These are phyloP conservation scores for Salix udensis DNA, from an alignment of 345 rosid species.

Conservation along the genomic window DNA sequence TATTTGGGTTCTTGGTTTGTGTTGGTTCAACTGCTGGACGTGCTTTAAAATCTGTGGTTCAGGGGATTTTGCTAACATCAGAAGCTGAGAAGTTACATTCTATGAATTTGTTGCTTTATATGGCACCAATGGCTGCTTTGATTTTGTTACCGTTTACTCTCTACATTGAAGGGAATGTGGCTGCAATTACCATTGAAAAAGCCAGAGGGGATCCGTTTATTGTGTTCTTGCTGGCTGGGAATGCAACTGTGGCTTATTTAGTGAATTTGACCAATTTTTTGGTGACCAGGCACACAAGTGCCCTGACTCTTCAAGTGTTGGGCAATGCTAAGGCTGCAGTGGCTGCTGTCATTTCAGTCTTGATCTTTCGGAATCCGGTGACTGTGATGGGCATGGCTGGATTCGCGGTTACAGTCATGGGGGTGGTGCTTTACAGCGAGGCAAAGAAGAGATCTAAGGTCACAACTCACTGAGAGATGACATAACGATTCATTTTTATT, in stretches of 20 bases:
- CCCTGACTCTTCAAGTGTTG: slow-evolving; percentile 89
- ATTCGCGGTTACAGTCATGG: slow-evolving; percentile 85
- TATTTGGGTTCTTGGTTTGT: slow-evolving; percentile 89
- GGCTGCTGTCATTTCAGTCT: slow-evolving; percentile 89
- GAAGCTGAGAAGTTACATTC: slow-evolving; percentile 95
- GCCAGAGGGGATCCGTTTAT: slow-evolving; percentile 61
- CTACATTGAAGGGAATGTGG: slow-evolving; percentile 88
- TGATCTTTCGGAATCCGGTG: slow-evolving; percentile 93
- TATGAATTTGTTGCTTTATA: slow-evolving; percentile 82
- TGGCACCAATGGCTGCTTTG: slow-evolving; percentile 97
- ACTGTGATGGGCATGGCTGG: slow-evolving; percentile 89
- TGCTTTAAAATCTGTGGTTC: slow-evolving; percentile 89
- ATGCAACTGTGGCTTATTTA: slow-evolving; percentile 93
- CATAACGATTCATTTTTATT: slow-evolving; percentile 30
- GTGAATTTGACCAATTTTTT: slow-evolving; percentile 91
- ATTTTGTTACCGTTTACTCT: slow-evolving; percentile 88
- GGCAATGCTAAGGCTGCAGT: slow-evolving; percentile 98
- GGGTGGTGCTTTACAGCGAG: slow-evolving; percentile 95
- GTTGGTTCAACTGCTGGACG: slow-evolving; percentile 93
- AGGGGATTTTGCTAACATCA: slow-evolving; percentile 74
- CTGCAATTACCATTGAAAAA: slow-evolving; percentile 65
- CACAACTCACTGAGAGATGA: slow-evolving; percentile 37
- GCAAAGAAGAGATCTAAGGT: slow-evolving; percentile 99
- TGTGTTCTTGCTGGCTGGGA: slow-evolving; percentile 70
- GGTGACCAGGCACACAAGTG: slow-evolving; percentile 98